Percentiles rank a stretch among this genome's conserved stretches.
phyloP scores from a whole-genome alignment of 2,329 filamentous ascomycete species.

The Fusarium subtropicale region DNA sequence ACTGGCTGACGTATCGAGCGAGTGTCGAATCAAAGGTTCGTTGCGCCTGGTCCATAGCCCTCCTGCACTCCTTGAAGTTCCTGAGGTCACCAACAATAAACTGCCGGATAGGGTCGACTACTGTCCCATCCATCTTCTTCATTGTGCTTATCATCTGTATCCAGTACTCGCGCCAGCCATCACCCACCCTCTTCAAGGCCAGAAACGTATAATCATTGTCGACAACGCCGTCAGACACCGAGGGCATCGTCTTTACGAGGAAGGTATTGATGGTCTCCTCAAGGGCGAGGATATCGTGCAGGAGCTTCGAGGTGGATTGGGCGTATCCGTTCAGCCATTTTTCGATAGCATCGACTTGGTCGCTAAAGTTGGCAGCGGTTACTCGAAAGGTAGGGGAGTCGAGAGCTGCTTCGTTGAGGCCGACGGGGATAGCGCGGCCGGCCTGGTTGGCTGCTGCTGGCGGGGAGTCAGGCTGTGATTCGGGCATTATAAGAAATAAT shows the following conservation, averaged over 20 bases:
- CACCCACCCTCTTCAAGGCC: constrained; percentile 84
- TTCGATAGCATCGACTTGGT: constrained; percentile 92
- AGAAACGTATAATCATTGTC: constrained; percentile 96
- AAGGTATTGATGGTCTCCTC: constrained; percentile 84
- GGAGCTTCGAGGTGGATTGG: constrained; percentile 65
- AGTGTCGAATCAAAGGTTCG: constrained; percentile 85
- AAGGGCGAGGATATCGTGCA: constrained; percentile 74
- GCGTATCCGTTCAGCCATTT: constrained; percentile 82
- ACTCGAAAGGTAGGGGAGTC: constrained; percentile 97
- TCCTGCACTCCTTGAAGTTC: constrained; percentile 85
- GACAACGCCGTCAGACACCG: constrained; percentile 83
- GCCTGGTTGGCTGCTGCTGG: constrained; percentile 37
- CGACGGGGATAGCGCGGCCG: constrained; percentile 71
- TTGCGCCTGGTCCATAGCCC: constrained; percentile 81
- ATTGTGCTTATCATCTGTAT: constrained; percentile 77
- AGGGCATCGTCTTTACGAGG: constrained; percentile 79
- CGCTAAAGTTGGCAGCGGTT: constrained; percentile 84
- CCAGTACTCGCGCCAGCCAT: constrained; percentile 91
- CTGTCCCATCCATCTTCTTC: constrained; percentile 79
- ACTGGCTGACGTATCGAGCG: constrained; percentile 83
- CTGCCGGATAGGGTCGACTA: constrained; percentile 82
- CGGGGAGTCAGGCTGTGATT: constrained; percentile 36
- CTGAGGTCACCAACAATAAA: constrained; percentile 85
- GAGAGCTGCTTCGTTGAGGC: constrained; percentile 92
- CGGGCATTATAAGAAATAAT: constrained; percentile 39